Conservation (phyloP, 2,329 filamentous ascomycete genomes). For the Annulohypoxylon truncatum region DNA sequence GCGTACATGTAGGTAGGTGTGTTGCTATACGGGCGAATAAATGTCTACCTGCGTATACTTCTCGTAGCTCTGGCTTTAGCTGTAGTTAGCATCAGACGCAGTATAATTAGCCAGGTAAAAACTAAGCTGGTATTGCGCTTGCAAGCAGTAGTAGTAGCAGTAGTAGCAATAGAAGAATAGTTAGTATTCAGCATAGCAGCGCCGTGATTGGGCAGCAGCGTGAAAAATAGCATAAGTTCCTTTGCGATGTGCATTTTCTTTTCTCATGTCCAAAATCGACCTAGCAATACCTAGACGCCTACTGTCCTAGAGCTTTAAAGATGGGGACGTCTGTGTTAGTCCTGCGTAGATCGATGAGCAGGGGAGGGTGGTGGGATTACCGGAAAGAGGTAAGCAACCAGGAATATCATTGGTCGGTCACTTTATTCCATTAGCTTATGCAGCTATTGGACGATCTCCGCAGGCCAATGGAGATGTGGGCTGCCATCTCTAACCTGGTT, state of each 20-base stretch:
- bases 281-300: conserved; percentile 14
- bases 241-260: conserved; percentile 23
- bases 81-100: conserved; percentile 23
- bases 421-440: conserved; percentile 33
- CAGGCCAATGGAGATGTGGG: conserved; percentile 33
- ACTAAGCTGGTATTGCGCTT: conserved; percentile 15
- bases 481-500: conserved; percentile 33
- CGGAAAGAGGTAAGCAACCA: conserved; percentile 33
- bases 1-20: conserved; percentile 26
- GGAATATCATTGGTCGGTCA: conserved; percentile 40
- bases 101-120: background rate
- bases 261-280: conserved; percentile 11
- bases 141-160: background rate
- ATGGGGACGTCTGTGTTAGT: conserved; percentile 37
- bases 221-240: conserved; percentile 13
- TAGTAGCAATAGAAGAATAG: background rate
- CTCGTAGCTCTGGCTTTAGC: conserved; percentile 15
- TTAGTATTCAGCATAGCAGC: conserved; percentile 5
- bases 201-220: conserved; percentile 8
- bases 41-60: conserved; percentile 27
- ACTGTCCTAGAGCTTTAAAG: conserved; percentile 25
- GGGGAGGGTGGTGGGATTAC: conserved; percentile 33
- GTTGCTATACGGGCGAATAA: conserved; percentile 25
- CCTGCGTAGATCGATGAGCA: conserved; percentile 37
- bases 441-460: conserved; percentile 43